Conservation (phyloP, 768 basidiomycete species). For the Tricholoma terreum region DNA sequence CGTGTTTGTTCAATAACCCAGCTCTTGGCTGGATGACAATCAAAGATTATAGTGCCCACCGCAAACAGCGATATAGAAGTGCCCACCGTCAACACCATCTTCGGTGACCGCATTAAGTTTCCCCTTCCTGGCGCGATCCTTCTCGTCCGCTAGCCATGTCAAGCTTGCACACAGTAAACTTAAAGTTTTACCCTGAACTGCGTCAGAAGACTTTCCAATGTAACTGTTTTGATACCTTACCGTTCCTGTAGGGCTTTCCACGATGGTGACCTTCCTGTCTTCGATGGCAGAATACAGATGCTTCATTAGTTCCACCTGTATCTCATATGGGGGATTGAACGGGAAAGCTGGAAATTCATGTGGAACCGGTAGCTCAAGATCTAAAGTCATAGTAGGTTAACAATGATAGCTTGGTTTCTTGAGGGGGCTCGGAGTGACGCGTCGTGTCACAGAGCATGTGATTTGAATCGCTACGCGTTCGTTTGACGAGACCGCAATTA, state of each 20-base stretch:
- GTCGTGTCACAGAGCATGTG: background rate
- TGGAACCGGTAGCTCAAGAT: conserved; percentile 59
- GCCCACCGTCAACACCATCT: conserved; percentile 32
- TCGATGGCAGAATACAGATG: conserved; percentile 84
- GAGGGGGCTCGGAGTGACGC: background rate
- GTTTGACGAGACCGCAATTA: too few relatives aligned
- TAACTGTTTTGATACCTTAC: conserved; percentile 36
- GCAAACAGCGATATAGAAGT: background rate
- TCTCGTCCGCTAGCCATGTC: conserved; percentile 73
- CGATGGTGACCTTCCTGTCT: conserved; percentile 67
- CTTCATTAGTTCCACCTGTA: conserved; percentile 85
- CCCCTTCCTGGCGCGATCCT: conserved; percentile 65
- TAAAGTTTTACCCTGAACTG: conserved; percentile 75
- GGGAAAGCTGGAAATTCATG: conserved; percentile 75
- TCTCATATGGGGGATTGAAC: conserved; percentile 76
- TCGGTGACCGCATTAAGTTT: conserved; percentile 43
- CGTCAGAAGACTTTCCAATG: background rate
- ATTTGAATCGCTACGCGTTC: background rate
- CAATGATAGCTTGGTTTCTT: too few relatives aligned
- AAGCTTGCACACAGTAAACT: conserved; percentile 74
- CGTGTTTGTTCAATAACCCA: conserved; percentile 79
- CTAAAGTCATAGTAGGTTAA: conserved; percentile 4
- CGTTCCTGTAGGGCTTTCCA: conserved; percentile 89
- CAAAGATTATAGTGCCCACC: background rate
- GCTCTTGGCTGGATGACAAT: conserved; percentile 45